phyloP scores from a whole-genome alignment of 164 flowering plant genomes.

The Echeveria elegans region DNA sequence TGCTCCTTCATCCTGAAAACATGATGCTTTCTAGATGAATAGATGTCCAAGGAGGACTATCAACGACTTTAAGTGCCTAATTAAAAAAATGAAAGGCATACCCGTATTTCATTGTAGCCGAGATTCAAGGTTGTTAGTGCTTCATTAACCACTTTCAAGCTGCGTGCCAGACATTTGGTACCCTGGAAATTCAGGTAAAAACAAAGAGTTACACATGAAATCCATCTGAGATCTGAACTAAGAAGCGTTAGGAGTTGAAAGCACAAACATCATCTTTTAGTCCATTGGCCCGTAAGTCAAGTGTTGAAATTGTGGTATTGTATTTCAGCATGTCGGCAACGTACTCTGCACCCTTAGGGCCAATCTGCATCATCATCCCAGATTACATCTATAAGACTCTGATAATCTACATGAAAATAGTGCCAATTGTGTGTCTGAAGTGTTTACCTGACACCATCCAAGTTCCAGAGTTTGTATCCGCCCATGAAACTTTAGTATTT shows the following conservation, averaged over 20 bases:
- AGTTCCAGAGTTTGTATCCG: constrained; percentile 75
- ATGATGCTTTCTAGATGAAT: not conserved
- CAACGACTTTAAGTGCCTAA: not conserved
- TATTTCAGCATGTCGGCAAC: constrained; percentile 79
- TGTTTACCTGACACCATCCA: constrained; percentile 95
- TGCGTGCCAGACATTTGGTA: constrained; percentile 64
- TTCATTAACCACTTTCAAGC: constrained; percentile 94
- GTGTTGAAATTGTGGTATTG: constrained; percentile 65
- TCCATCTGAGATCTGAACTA: not conserved
- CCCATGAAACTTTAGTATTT: constrained; percentile 89
- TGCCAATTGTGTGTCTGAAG: not conserved
- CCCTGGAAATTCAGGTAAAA: constrained; percentile 44
- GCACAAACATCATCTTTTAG: constrained; percentile 73
- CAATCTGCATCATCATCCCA: constrained; percentile 51
- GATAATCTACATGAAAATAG: not conserved
- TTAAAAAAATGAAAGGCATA: constrained; percentile 16
- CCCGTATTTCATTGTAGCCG: constrained; percentile 93
- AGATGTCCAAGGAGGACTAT: not conserved
- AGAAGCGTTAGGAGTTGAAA: not conserved
- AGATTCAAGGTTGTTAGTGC: constrained; percentile 74
- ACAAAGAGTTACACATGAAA: not conserved
- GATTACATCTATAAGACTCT: constrained; percentile 1
- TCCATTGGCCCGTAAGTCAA: constrained; percentile 91
- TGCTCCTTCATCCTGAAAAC: constrained; percentile 81
- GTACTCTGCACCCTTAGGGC: constrained; percentile 78